Evolutionary conservation across 2,329 filamentous ascomycete species (phyloP), one percentile per base, ranked within the genome.

Genomic region (Coniochaeta hoffmannii): DNA sequence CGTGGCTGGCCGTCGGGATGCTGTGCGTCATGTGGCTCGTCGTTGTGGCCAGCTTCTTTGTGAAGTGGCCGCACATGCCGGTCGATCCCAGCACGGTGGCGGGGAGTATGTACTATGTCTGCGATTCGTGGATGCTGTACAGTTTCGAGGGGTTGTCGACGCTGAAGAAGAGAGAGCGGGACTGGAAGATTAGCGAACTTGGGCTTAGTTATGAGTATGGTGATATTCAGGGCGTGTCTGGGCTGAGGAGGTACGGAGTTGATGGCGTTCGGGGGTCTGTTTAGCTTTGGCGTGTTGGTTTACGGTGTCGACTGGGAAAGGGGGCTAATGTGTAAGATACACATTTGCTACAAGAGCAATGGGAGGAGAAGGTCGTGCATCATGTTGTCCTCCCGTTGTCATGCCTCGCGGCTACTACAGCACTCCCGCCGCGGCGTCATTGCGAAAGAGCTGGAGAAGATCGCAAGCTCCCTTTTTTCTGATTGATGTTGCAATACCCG

Each of bases 11-110:
- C 19, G 64, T 71, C 10, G 62, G 61, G 1, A 68, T 71, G 15
- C 60, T 75, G 26, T 56, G 60, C 19, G 38, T 71, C 17, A 74
- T 74, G 71, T 58, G 72, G 11, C 57, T 70, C 14, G 64, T 68
- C 3, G 62, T 73, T 12, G 17, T 66, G 1, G 59, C 58, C 10
- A 67, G 70, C 8, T 69, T 74, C 50, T 65, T 69, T 34, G 41
- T 69, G 30, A 60, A 58, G 24, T 70, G 66, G 66, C 70, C 65
- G n/a, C 63, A 65, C 53, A 68, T 73, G 63, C 70, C 71, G 6
- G 63, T 69, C 14, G 65, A 69, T 28, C 70, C 68, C 10, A 66
- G 63, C 55, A 70, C 64, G 12, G 66, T 73, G 9, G 68, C 67
- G 0, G 69, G 68, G 19, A 65, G 70, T 5, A 64, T 71, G 65